Evolutionary conservation across 2,329 filamentous ascomycete species (phyloP), one percentile per base, ranked within the genome.

Genomic region (Metarhizium brunneum): DNA sequence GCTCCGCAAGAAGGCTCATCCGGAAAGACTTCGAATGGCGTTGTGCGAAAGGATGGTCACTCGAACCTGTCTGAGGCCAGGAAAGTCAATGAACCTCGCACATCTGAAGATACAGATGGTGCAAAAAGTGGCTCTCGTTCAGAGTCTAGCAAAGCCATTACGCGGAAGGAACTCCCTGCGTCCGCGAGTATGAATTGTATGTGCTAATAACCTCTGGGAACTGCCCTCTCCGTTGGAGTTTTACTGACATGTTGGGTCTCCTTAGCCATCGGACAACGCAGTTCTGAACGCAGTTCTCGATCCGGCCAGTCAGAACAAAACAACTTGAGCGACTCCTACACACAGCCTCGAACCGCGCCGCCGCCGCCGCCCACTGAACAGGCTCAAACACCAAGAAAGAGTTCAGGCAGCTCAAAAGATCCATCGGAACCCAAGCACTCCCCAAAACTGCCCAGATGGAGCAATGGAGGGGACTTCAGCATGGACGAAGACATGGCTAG

Each of bases 401-500:
- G 82, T 50, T 74, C 81, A 20, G 66, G 72, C 25, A 74, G 68
- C 58, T 73, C 77, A 53, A 69, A 74, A 63, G 66, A 68, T 25
- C 60, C 62, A 43, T 62, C 58, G 64, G 79, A 69, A 58, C 74
- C 69, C 60, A 81, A 82, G 61, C 70, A 71, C 43, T 88, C 86
- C 10, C 85, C 87, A 10, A 85, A 84, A 63, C 74, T 90, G 59
- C 83, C 87, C 61, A 80, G 86, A 64, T 89, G 82, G 82, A 95
- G 87, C 69, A 80, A 82, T 47, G 90, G 89, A 53, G 90, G 86
- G 54, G 91, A 95, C 61, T 94, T 96, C 66, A 94, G 88, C 57
- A 85, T 96, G 86, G 92, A 97, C 61, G 92, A 96, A 69, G 94
- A 97, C 67, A 90, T 96, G 83, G 88, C 89, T 54, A 86, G 92